Conservation (phyloP, 768 basidiomycete species). For the Gautieria morchelliformis region DNA sequence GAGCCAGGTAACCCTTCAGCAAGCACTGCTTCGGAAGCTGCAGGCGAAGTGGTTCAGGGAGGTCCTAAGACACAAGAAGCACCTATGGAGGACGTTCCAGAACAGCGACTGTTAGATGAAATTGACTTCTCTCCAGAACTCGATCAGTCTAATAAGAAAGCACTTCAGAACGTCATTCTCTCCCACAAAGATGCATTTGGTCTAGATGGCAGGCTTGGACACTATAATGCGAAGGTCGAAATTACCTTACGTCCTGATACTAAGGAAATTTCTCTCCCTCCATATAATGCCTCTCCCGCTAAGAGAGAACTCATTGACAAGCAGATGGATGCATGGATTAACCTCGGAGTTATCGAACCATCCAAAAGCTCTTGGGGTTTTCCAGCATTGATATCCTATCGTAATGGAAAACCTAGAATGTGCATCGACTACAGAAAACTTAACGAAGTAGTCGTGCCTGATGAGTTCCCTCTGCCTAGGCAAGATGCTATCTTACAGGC, state of each 20-base stretch:
- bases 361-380: slow-evolving; percentile 30
- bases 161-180: too few relatives aligned
- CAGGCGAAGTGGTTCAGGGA: too few relatives aligned
- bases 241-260: slow-evolving; percentile 9
- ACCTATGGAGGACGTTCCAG: too few relatives aligned
- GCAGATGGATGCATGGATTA: slow-evolving; percentile 24
- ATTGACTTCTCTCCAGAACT: slow-evolving; percentile 10
- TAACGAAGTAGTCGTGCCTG: slow-evolving; percentile 17
- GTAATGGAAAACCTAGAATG: slow-evolving; percentile 28
- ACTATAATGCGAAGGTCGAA: slow-evolving; percentile 21
- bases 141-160: too few relatives aligned
- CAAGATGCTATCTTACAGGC: slow-evolving; percentile 21
- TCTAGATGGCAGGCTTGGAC: slow-evolving; percentile 7
- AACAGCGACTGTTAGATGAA: too few relatives aligned
- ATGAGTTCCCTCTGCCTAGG: slow-evolving; percentile 22
- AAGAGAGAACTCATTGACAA: slow-evolving; percentile 21
- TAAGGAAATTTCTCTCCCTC: slow-evolving; percentile 11
- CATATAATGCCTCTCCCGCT: slow-evolving; percentile 16
- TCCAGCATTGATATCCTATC: slow-evolving; percentile 25
- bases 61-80: too few relatives aligned
- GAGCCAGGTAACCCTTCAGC: too few relatives aligned
- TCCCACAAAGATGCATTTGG: too few relatives aligned
- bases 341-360: slow-evolving; percentile 29
- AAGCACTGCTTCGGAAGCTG: too few relatives aligned
- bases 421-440: slow-evolving; percentile 26